Evolutionary conservation across 306 rosid species (phyloP), one percentile per base, ranked within the genome.

Genomic region (Hippophae tibetana): DNA sequence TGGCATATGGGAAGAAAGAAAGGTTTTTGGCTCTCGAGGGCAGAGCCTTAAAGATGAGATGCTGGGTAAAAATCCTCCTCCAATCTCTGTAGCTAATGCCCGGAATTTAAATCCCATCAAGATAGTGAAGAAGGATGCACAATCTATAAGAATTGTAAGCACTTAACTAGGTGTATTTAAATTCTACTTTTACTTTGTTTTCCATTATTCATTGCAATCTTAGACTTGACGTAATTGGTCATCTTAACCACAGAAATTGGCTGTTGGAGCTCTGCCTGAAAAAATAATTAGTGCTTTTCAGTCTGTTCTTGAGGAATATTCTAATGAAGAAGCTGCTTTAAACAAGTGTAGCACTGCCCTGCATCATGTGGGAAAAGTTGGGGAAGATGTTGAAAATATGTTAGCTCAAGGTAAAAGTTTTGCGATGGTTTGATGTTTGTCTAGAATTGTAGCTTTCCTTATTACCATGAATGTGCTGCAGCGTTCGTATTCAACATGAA

Each of bases 1-100:
- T 78, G 82, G 76, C 67, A 79, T 90, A 66, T 90, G 97, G 97
- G 96, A 90, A 63, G 97, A 83, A 69, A 78, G 97, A 69, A 89
- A 90, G 78, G 97, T 90, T 79, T 87, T 90, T 79, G 97, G 97
- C 68, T 84, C 97, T 13, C 83, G 97, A 54, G 90, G 90, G 65
- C 94, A 85, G 74, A 86, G 83, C 76, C 96, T 90, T 62, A 87
- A 87, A 77, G 97, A 84, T 82, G 94, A 82, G 72, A 61, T 90
- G 76, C 76, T 76, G 83, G 85, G 84, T 71, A 87, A 79, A 72
- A 78, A 47, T 77, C 90, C 82, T 55, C 76, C 66, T 68, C 78
- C 82, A 61, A 49, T 65, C 44, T 64, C 89, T 57, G 71, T 79
- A 62, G 79, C 80, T 82, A 88, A 79, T 68, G 97, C 83, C 47